A percentile compares a stretch with the other conserved stretches of the same genome.
Evolutionary conservation across 202 grass and related monocot genomes (phyloP).

Genomic region (Panicum hallii): DNA sequence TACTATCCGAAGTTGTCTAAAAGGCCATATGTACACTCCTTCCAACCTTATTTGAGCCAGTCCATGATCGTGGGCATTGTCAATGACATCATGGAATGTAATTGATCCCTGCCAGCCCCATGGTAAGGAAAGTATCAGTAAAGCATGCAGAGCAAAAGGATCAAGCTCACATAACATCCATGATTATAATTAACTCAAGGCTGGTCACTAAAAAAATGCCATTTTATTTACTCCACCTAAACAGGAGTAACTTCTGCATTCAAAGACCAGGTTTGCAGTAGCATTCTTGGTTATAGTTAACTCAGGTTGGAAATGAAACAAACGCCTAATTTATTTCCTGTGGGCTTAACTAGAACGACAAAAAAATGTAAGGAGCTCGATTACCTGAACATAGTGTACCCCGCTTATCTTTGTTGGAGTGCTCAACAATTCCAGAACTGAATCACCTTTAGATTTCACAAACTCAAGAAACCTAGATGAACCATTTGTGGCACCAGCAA

Average conservation of each 20-base stretch:
- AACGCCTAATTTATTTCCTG: background rate
- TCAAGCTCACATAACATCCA: background rate
- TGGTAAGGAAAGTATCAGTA: conserved; percentile 28
- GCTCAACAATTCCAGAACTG: conserved; percentile 92
- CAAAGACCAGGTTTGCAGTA: background rate
- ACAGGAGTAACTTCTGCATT: background rate
- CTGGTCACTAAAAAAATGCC: background rate
- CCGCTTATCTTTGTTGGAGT: conserved; percentile 95
- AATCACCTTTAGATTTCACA: conserved; percentile 71
- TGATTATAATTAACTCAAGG: background rate
- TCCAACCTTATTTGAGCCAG: conserved; percentile 87
- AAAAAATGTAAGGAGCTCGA: background rate
- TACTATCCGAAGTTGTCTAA: conserved; percentile 96
- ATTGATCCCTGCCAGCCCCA: conserved; percentile 73
- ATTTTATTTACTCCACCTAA: conserved; percentile 3
- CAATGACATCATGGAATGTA: conserved; percentile 92
- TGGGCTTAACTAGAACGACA: background rate
- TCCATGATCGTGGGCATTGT: conserved; percentile 73
- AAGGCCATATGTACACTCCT: conserved; percentile 99
- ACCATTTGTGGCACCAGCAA: conserved; percentile 76
- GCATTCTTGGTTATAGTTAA: background rate
- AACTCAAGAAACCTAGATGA: conserved; percentile 96
- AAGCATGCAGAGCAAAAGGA: background rate
- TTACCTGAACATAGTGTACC: conserved; percentile 97
- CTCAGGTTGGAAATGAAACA: background rate